Percentiles rank a stretch among this genome's conserved stretches.
Evolutionary conservation across 192 early-diverging fungal species (phyloP).

Genomic region (Diversispora eburnea): DNA sequence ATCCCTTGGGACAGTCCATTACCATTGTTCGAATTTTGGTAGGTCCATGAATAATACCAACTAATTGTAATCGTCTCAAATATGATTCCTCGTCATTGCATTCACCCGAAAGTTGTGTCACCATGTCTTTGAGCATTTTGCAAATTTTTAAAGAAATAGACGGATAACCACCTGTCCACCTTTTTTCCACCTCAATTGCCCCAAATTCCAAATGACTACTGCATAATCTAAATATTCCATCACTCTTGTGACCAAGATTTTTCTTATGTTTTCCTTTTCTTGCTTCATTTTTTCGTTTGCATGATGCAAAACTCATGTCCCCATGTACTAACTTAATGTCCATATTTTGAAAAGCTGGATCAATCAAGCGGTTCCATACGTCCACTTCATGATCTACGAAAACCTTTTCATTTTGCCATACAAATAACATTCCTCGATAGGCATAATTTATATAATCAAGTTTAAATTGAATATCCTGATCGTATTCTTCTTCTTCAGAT

Average conservation of each 20-base stretch:
- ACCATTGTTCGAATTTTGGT: neutral
- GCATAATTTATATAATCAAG: constrained; percentile 7
- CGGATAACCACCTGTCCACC: neutral
- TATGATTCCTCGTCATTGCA: neutral
- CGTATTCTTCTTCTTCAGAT: neutral
- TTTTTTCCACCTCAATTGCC: neutral
- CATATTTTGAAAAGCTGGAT: neutral
- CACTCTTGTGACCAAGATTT: neutral
- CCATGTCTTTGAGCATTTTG: constrained; percentile 7
- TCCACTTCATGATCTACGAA: neutral
- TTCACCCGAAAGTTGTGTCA: neutral
- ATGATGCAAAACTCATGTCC: neutral
- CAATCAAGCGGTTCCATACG: neutral
- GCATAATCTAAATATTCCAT: neutral
- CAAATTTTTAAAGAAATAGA: neutral
- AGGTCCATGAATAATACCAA: neutral
- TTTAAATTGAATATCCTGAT: neutral
- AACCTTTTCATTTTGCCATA: neutral
- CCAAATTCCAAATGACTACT: neutral
- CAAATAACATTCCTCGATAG: neutral
- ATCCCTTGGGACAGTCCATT: constrained; percentile 8
- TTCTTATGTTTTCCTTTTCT: neutral
- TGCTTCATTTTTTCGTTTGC: neutral
- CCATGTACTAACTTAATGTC: neutral
- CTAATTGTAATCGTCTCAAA: neutral